A percentile compares a stretch with the other conserved stretches of the same genome.
Conservation (phyloP, 2,329 filamentous ascomycete species). For the Rhynchosporium secalis region DNA sequence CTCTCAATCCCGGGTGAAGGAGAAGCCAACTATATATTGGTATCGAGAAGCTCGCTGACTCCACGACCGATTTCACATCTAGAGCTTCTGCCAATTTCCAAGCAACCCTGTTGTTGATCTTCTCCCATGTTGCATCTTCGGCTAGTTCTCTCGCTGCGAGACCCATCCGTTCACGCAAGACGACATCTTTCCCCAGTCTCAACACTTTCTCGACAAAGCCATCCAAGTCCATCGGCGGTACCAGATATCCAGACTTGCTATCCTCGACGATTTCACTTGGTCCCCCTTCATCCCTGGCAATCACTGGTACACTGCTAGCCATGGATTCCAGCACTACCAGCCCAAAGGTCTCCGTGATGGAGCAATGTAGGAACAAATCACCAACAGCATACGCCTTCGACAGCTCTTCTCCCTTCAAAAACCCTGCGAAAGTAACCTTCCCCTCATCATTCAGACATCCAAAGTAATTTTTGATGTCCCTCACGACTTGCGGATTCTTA, state of each 20-base stretch:
- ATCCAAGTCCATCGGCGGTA: constrained; percentile 59
- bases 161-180: constrained; percentile 49
- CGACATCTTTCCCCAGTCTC: constrained; percentile 48
- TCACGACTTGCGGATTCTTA: constrained; percentile 61
- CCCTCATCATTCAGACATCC: constrained; percentile 48
- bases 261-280: constrained; percentile 66
- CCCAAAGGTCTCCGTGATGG: constrained; percentile 69
- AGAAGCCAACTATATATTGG: constrained; percentile 34
- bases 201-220: constrained; percentile 56
- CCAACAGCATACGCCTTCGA: constrained; percentile 67
- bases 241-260: constrained; percentile 59
- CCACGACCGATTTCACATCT: constrained; percentile 8
- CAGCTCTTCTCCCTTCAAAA: constrained; percentile 59
- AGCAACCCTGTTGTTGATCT: constrained; percentile 69
- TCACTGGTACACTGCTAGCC: constrained; percentile 68
- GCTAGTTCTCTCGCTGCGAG: constrained; percentile 54
- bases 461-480: constrained; percentile 62
- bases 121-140: constrained; percentile 67
- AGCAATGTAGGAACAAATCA: constrained; percentile 71
- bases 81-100: constrained; percentile 56
- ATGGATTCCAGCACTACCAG: constrained; percentile 70
- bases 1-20: constrained; percentile 26
- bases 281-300: constrained; percentile 68
- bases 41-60: constrained; percentile 20
- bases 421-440: constrained; percentile 66